Percentiles rank a stretch among this genome's conserved stretches.
Evolutionary conservation across 306 rosid genomes (phyloP).

Genomic region (Alnus rubra): DNA sequence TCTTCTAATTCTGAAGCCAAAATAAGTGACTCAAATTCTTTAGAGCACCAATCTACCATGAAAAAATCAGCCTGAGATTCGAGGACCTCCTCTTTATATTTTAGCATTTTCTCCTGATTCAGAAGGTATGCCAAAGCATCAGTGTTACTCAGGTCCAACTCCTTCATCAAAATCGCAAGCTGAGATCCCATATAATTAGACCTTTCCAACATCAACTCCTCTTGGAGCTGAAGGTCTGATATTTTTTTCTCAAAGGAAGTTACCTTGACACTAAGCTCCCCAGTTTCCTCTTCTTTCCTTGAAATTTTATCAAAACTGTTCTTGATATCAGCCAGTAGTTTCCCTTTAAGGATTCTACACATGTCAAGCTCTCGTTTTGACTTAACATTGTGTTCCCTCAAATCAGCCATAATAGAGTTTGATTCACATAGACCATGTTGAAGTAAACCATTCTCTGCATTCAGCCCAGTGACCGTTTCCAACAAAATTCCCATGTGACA

Average conservation of each 20-base stretch:
- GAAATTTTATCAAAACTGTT: constrained; percentile 69
- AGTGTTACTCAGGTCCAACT: constrained; percentile 59
- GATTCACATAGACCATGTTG: constrained; percentile 75
- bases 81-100: constrained; percentile 46
- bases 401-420: constrained; percentile 58
- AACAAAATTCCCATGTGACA: constrained; percentile 84
- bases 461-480: constrained; percentile 87
- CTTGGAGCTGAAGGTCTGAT: constrained; percentile 76
- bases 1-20: constrained; percentile 52
- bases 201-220: constrained; percentile 79
- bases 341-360: constrained; percentile 75
- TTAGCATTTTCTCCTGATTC: constrained; percentile 60
- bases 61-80: constrained; percentile 60
- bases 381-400: constrained; percentile 72
- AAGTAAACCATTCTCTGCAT: constrained; percentile 85
- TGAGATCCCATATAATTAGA: constrained; percentile 78
- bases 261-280: constrained; percentile 61
- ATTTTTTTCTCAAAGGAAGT: constrained; percentile 61
- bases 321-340: constrained; percentile 78
- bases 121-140: constrained; percentile 48
- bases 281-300: constrained; percentile 73
- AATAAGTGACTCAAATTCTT: constrained; percentile 70
- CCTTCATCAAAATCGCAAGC: constrained; percentile 74
- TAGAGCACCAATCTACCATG: constrained; percentile 53
- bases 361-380: constrained; percentile 80